These are phyloP conservation scores for Aspergillus bertholletiae DNA, from an alignment of 495 filamentous ascomycete species.

Conservation along the genomic window DNA sequence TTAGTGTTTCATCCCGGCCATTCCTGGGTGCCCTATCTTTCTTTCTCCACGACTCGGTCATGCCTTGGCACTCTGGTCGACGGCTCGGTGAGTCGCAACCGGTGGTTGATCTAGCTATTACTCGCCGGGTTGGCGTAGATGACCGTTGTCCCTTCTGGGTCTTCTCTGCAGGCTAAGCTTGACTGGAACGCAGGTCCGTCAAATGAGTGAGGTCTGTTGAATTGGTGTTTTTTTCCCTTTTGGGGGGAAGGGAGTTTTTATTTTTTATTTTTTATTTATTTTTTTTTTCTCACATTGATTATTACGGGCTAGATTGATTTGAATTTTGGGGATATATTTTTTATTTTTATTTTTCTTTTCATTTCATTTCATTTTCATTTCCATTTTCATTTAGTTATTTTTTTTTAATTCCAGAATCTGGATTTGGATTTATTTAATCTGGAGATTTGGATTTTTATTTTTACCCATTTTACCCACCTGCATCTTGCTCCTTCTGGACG, in stretches of 20 bases:
- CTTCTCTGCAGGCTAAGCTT: constrained; percentile 24
- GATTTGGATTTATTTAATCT: background rate
- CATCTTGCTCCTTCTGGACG: constrained; percentile 17
- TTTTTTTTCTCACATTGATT: background rate
- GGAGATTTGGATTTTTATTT: background rate
- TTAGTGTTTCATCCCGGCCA: constrained; percentile 16
- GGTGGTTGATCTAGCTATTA: background rate
- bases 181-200: constrained; percentile 25
- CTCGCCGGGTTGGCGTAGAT: constrained; percentile 12
- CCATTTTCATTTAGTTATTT: constrained; percentile 1
- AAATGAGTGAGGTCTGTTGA: no score
- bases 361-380: background rate
- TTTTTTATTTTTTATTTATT: background rate
- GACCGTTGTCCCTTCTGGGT: constrained; percentile 10
- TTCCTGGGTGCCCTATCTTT: constrained; percentile 13
- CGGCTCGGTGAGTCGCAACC: constrained; percentile 17
- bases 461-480: constrained; percentile 16
- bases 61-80: constrained; percentile 22
- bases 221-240: constrained; percentile 20
- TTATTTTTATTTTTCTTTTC: background rate
- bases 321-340: no score
- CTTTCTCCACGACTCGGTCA: constrained; percentile 18
- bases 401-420: no score
- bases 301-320: no score
- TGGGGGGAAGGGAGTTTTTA: no score